Conservation (phyloP, 2,329 filamentous ascomycete species). For the Fusarium transvaalense region DNA sequence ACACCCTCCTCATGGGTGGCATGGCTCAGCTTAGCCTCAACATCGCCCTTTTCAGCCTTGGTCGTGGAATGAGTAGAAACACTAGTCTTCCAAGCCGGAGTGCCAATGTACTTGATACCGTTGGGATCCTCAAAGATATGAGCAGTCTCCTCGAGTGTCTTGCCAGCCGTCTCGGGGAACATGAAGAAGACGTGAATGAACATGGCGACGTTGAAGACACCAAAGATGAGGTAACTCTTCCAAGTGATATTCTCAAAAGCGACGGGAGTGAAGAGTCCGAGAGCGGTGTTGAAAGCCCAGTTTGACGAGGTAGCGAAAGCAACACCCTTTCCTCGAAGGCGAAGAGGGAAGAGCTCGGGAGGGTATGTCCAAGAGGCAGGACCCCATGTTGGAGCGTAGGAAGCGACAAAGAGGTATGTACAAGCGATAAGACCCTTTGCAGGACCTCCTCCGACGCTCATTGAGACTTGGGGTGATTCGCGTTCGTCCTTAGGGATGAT, state of each 20-base stretch:
- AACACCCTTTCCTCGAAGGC: constrained; percentile 64
- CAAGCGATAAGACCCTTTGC: constrained; percentile 74
- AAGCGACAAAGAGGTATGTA: constrained; percentile 73
- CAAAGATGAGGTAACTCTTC: constrained; percentile 42
- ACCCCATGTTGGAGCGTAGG: constrained; percentile 60
- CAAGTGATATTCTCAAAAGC: constrained; percentile 47
- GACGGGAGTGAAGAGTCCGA: constrained; percentile 51
- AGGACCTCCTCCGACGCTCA: constrained; percentile 59
- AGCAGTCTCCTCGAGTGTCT: constrained; percentile 73
- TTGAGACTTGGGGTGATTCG: constrained; percentile 61
- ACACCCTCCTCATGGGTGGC: constrained; percentile 15
- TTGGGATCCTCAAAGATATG: constrained; percentile 49
- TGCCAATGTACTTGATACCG: constrained; percentile 39
- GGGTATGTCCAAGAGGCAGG: constrained; percentile 68
- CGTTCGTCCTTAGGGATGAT: constrained; percentile 59
- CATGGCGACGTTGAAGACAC: constrained; percentile 41
- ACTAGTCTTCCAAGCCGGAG: constrained; percentile 42
- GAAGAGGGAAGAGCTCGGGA: constrained; percentile 65
- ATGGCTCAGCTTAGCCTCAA: constrained; percentile 37
- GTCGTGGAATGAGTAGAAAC: constrained; percentile 14
- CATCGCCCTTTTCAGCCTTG: constrained; percentile 39
- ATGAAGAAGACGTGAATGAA: constrained; percentile 55
- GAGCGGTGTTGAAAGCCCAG: constrained; percentile 58
- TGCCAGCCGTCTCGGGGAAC: constrained; percentile 61
- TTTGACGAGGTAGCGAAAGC: constrained; percentile 62